Base-by-base conservation (phyloP, 2,329 filamentous ascomycete species). In the Phaeosphaeria sp. region DNA sequence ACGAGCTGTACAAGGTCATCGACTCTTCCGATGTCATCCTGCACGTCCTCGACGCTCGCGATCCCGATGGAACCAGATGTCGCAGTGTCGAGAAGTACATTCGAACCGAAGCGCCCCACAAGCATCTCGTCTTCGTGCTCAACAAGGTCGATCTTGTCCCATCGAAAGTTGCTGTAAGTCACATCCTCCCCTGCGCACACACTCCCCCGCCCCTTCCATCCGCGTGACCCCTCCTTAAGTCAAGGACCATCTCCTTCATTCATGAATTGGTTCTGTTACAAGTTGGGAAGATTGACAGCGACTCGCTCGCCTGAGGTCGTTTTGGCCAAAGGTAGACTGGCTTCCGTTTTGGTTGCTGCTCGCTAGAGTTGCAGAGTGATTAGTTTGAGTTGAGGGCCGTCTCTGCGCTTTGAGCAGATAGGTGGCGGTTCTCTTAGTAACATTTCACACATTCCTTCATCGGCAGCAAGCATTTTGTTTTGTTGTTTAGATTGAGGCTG, bases 311-410 rank as follows among this genome's bases (percentile, higher is more conserved):
- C 66, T 78, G 82, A 81, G 78, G 82, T 84, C 84, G 80, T 86
- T 87, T 82, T 87, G 86, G 84, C 81, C 78, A 79, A 79, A 84
- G 87, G 84, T 86, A 89, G 90, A 90, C 77, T 82, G 83, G 84
- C 83, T 85, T 84, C 91, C 93, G 93, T 98, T 88, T 92, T 98
- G 95, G 91, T 84, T 82, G 85, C 69, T 81, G 82, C 84, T 92
- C 90, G 83, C 88, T 89, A 87, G 84, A 89, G 85, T 82, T 81
- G 81, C 85, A 63, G 36, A 84, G 85, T 95, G 92, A 89, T 90
- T 90, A 89, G 89, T 92, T 90, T 92, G 94, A 98, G 95, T 98
- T 97, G 95, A 98, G 90, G 83, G 83, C 87, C 88, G 86, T 86
- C 87, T 86, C 86, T 84, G 81, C 85, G 77, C 2, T 50, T 76